A percentile compares a stretch with the other conserved stretches of the same genome.
Conservation (phyloP, 352 stramenopile genomes). For the Phytophthora sp. region DNA sequence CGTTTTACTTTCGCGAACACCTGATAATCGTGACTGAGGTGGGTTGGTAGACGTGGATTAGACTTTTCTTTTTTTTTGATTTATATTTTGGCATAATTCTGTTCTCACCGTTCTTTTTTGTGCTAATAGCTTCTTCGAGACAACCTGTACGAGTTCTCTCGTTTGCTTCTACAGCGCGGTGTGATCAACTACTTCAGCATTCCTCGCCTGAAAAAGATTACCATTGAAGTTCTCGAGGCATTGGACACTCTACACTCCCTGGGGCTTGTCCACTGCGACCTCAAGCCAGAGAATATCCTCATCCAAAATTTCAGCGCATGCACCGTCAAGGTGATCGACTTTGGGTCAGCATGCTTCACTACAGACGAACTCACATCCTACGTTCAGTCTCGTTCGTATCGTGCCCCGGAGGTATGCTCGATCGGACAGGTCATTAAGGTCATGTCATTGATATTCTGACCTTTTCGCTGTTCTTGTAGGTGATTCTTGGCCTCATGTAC, state of each 20-base stretch:
- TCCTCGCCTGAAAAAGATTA: slow-evolving; percentile 92
- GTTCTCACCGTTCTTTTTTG: slow-evolving; percentile 2
- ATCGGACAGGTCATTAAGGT: too few relatives aligned
- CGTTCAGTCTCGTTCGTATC: slow-evolving; percentile 98
- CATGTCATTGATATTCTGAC: slow-evolving; percentile 66
- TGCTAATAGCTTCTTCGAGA: slow-evolving; percentile 88
- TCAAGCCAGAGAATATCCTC: slow-evolving; percentile 99
- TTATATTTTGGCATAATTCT: neutral
- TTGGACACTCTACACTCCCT: slow-evolving; percentile 90
- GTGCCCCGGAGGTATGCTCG: slow-evolving; percentile 91
- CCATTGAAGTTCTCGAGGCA: slow-evolving; percentile 94
- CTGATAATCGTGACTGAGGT: slow-evolving; percentile 98
- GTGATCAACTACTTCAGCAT: slow-evolving; percentile 96
- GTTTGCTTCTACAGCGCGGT: slow-evolving; percentile 73
- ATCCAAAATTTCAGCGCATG: slow-evolving; percentile 90
- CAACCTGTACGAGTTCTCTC: slow-evolving; percentile 99
- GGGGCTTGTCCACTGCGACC: slow-evolving; percentile 97
- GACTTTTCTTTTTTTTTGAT: too few relatives aligned
- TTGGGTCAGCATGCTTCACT: slow-evolving; percentile 96
- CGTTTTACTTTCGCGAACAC: slow-evolving; percentile 96
- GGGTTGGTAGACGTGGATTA: slow-evolving; percentile 1
- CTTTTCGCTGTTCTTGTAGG: slow-evolving; percentile 46
- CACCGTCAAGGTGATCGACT: slow-evolving; percentile 98
- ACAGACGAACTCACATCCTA: slow-evolving; percentile 97
- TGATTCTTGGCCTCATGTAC: slow-evolving; percentile 96